These are phyloP conservation scores for Volvox africanus DNA, from an alignment of 139 green algal genomes.

Conservation along the genomic window DNA sequence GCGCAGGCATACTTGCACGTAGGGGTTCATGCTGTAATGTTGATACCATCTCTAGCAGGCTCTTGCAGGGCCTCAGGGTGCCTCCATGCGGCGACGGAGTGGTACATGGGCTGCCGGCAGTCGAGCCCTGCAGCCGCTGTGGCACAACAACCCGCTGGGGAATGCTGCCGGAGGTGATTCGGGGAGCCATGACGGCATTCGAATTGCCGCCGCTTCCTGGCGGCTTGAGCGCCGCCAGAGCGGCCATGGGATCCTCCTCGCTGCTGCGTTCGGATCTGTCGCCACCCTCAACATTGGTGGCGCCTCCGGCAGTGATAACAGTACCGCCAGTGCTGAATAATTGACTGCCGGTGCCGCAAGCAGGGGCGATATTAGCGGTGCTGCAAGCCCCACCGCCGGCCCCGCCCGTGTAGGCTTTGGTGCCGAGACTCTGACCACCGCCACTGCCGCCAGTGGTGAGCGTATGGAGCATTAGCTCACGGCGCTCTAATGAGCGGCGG, in stretches of 20 bases:
- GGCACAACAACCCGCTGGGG: background rate
- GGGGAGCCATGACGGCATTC: background rate
- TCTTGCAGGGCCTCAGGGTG: background rate
- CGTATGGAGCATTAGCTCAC: conserved; percentile 12
- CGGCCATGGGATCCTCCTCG: conserved; percentile 1
- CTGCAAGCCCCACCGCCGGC: background rate
- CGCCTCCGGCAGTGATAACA: background rate
- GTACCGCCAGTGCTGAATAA: background rate
- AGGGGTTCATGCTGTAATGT: background rate
- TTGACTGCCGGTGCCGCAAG: background rate
- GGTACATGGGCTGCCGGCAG: background rate
- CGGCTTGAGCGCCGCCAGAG: conserved; percentile 5
- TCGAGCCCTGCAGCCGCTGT: background rate
- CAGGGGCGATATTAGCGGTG: background rate
- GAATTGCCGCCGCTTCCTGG: background rate
- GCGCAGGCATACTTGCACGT: conserved; percentile 44
- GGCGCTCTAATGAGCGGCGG: conserved; percentile 25
- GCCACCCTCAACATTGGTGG: background rate
- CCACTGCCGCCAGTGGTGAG: background rate
- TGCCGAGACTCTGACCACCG: background rate
- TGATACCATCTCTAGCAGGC: conserved; percentile 12
- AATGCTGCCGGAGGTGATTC: background rate
- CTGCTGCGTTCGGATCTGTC: background rate
- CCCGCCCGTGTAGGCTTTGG: background rate
- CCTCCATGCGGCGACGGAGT: background rate